Conservation (phyloP, 331 rosid species). For the Quercus lobata region DNA sequence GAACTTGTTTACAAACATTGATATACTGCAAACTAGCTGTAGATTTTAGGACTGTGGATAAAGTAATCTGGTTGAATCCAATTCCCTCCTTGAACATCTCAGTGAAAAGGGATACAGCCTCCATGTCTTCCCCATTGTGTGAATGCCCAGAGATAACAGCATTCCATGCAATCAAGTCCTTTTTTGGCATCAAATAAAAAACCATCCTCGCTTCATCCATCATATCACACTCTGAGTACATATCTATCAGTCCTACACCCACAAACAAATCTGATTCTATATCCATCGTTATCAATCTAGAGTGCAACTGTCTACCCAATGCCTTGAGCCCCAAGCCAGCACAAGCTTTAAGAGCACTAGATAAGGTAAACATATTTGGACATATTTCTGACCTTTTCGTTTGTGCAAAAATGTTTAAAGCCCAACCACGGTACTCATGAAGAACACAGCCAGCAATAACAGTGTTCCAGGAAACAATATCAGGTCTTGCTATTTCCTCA, state of each 20-base stretch:
- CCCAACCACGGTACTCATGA: conserved; percentile 46
- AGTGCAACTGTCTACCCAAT: conserved; percentile 72
- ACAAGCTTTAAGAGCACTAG: conserved; percentile 77
- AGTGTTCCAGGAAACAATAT: conserved; percentile 90
- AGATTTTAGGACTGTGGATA: conserved; percentile 75
- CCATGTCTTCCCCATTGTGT: conserved; percentile 50
- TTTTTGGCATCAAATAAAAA: conserved; percentile 48
- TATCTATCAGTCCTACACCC: conserved; percentile 68
- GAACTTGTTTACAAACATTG: conserved; percentile 54
- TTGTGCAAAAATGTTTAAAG: conserved; percentile 45
- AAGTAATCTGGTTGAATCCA: conserved; percentile 70
- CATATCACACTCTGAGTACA: conserved; percentile 77
- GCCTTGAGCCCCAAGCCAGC: conserved; percentile 46
- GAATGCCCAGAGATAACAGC: conserved; percentile 77
- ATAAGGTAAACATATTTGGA: conserved; percentile 68
- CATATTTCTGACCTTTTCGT: conserved; percentile 44
- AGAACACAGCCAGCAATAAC: conserved; percentile 87
- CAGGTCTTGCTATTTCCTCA: conserved; percentile 49
- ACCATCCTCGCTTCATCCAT: conserved; percentile 62
- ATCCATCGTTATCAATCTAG: conserved; percentile 65
- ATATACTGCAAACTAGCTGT: conserved; percentile 54
- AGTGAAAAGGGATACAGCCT: conserved; percentile 56
- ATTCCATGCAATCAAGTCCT: conserved; percentile 64
- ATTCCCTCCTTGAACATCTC: conserved; percentile 44
- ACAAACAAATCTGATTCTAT: conserved; percentile 52